These are phyloP conservation scores for Aphanomyces stellatus DNA, from an alignment of 352 stramenopile species.

Conservation along the genomic window DNA sequence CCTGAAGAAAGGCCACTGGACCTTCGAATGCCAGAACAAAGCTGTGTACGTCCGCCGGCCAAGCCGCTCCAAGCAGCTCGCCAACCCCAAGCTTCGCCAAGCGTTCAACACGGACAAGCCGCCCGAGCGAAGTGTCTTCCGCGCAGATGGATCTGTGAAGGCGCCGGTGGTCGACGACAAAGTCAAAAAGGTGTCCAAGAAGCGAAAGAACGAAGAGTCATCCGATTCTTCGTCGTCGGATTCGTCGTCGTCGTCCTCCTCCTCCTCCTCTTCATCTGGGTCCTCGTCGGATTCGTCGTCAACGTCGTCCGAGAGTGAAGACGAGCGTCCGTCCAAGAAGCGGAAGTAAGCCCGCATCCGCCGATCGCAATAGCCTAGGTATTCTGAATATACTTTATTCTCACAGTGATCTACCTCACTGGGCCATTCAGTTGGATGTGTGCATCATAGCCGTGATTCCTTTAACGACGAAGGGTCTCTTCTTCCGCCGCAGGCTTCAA, in stretches of 20 bases:
- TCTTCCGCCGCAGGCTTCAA: too few species aligned
- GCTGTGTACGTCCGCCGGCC: conserved; percentile 67
- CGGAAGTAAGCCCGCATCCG: background rate
- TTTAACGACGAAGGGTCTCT: too few species aligned
- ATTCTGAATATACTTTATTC: background rate
- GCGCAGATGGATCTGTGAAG: too few species aligned
- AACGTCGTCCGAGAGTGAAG: conserved; percentile 19
- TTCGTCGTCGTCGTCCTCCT: background rate
- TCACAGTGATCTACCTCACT: too few species aligned
- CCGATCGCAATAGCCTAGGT: background rate
- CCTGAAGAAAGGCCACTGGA: conserved; percentile 69
- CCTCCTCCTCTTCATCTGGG: conserved; percentile 5
- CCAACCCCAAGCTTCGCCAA: conserved; percentile 71
- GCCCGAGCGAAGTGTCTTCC: conserved; percentile 30
- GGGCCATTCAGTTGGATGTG: too few species aligned
- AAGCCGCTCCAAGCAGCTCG: conserved; percentile 68
- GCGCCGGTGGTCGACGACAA: conserved; percentile 22
- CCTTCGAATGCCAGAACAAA: conserved; percentile 84
- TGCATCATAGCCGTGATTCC: too few species aligned
- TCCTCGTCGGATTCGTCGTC: conserved; percentile 3
- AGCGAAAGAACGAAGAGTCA: conserved; percentile 23
- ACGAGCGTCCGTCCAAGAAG: conserved; percentile 17
- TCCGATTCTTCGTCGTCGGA: conserved; percentile 21
- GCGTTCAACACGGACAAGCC: conserved; percentile 73
- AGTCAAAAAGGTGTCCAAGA: conserved; percentile 26